Conservation (phyloP, 805 yeast genomes). For the Candida chilensis region DNA sequence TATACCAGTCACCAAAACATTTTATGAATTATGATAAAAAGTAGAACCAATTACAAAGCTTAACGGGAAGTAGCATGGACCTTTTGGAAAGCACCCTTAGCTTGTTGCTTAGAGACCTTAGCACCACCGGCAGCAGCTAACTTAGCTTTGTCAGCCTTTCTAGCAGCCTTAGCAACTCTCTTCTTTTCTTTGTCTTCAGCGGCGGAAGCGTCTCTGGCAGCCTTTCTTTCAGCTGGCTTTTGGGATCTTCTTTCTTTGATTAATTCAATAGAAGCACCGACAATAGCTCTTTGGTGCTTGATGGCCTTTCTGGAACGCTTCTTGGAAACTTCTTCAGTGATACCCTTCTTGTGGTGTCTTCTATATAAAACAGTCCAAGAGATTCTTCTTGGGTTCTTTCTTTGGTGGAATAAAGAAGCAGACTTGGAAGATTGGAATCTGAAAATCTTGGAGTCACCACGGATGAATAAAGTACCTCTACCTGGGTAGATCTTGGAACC, state of each 20-base stretch:
- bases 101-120: constrained; percentile 89
- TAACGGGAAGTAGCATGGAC: constrained; percentile 96
- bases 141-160: constrained; percentile 90
- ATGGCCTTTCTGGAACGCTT: constrained; percentile 96
- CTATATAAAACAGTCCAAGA: constrained; percentile 99
- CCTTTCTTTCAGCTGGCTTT: constrained; percentile 97
- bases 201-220: constrained; percentile 88
- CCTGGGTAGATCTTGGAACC: constrained; percentile 99
- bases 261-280: constrained; percentile 97
- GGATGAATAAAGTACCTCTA: constrained; percentile 97
- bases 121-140: constrained; percentile 68
- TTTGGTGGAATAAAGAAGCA: constrained; percentile 96
- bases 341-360: constrained; percentile 99
- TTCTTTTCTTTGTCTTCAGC: constrained; percentile 78
- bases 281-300: constrained; percentile 98
- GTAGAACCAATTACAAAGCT: constrained; percentile 11
- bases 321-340: constrained; percentile 96
- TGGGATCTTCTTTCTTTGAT: constrained; percentile 95
- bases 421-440: constrained; percentile 98
- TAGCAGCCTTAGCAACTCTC: constrained; percentile 88
- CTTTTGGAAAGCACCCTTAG: constrained; percentile 97
- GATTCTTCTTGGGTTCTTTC: constrained; percentile 99
- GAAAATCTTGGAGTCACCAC: constrained; percentile 99
- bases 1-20: constrained; percentile 5
- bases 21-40: constrained; percentile 2